These are phyloP conservation scores for Xylaria acuta DNA, from an alignment of 495 filamentous ascomycete species.

Conservation along the genomic window DNA sequence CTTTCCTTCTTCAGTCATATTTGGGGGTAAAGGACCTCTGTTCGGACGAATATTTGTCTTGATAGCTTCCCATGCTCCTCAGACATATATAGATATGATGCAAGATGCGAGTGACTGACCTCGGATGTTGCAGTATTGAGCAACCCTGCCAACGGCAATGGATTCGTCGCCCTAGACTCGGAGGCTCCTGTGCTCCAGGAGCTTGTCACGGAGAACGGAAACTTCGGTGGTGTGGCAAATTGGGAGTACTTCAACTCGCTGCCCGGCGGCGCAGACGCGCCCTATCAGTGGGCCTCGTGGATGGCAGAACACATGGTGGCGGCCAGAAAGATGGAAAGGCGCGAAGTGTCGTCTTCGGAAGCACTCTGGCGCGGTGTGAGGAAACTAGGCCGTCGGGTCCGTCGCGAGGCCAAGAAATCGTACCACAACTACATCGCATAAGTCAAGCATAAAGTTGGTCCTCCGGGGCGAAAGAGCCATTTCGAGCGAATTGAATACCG, in stretches of 20 bases:
- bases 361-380: conserved; percentile 32
- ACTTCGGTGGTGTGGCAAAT: conserved; percentile 80
- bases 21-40: not conserved
- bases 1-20: not conserved
- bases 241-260: conserved; percentile 87
- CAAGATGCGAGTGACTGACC: conserved; percentile 4
- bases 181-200: conserved; percentile 45
- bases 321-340: conserved; percentile 27
- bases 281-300: conserved; percentile 71
- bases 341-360: conserved; percentile 34
- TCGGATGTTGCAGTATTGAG: conserved; percentile 59
- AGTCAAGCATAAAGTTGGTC: not conserved
- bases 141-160: conserved; percentile 71
- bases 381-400: conserved; percentile 34
- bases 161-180: conserved; percentile 47
- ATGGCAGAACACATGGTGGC: conserved; percentile 42
- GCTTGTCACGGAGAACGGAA: conserved; percentile 45
- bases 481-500: not conserved
- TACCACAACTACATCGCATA: conserved; percentile 37
- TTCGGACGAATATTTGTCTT: not conserved
- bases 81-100: not conserved
- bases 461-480: not conserved
- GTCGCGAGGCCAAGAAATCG: conserved; percentile 37
- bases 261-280: conserved; percentile 62
- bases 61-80: not conserved